A percentile compares a stretch with the other conserved stretches of the same genome.
These are phyloP conservation scores for Dactylonectria estremocensis DNA, from an alignment of 2,329 filamentous ascomycete species.

Conservation along the genomic window DNA sequence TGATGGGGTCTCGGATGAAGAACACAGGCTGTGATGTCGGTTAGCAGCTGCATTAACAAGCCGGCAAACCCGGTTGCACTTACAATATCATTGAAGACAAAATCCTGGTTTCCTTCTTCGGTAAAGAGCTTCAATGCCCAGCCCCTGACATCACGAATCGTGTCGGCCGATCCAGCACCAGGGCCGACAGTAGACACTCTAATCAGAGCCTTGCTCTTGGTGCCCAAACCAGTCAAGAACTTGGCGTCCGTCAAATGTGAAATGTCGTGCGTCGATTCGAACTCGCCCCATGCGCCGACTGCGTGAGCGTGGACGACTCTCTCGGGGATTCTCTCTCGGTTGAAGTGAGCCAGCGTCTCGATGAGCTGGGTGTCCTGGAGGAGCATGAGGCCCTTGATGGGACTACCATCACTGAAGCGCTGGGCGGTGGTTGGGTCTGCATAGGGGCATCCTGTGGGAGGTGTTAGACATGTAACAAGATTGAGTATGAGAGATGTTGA, in stretches of 20 bases:
- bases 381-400: constrained; percentile 51
- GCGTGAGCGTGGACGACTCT: constrained; percentile 47
- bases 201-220: constrained; percentile 70
- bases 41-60: background rate
- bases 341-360: constrained; percentile 71
- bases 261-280: constrained; percentile 72
- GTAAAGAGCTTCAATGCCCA: constrained; percentile 75
- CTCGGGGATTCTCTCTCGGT: constrained; percentile 66
- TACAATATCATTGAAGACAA: constrained; percentile 81
- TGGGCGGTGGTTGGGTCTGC: constrained; percentile 18
- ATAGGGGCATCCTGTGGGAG: constrained; percentile 15
- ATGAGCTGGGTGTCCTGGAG: constrained; percentile 78
- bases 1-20: constrained; percentile 82
- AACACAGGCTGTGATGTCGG: constrained; percentile 69
- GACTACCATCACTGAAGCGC: constrained; percentile 7
- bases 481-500: no score
- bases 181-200: constrained; percentile 82
- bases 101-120: constrained; percentile 80
- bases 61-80: background rate
- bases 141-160: constrained; percentile 78
- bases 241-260: constrained; percentile 69
- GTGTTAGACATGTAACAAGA: no score
- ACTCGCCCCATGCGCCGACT: constrained; percentile 67
- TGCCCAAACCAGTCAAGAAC: constrained; percentile 68
- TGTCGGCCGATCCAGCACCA: constrained; percentile 76